These are phyloP conservation scores for Solanum infundibuliforme DNA, from an alignment of 257 asterid genomes.

Conservation along the genomic window DNA sequence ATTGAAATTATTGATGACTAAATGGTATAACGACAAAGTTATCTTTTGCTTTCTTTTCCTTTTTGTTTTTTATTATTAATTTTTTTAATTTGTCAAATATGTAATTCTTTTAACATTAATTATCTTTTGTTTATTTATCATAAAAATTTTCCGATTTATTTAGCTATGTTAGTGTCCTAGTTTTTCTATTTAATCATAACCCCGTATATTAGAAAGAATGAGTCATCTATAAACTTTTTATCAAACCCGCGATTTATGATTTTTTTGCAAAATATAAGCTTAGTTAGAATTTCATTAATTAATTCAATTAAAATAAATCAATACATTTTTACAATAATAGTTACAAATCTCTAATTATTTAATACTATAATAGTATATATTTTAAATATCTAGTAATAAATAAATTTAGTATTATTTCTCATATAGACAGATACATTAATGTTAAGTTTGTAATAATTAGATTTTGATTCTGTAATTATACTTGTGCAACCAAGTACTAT, in stretches of 20 bases:
- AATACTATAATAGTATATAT: not conserved
- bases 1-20: not conserved
- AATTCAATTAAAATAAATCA: not conserved
- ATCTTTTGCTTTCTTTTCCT: not conserved
- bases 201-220: not conserved
- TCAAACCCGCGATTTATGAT: not conserved
- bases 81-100: not conserved
- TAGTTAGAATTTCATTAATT: not conserved
- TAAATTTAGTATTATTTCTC: not conserved
- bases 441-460: not conserved
- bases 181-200: not conserved
- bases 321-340: not conserved
- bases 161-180: not conserved
- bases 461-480: not conserved
- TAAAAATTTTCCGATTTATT: fast-evolving
- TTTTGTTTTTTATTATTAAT: not conserved
- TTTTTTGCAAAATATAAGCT: not conserved
- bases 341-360: not conserved
- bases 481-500: not conserved
- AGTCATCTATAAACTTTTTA: not conserved
- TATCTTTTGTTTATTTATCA: not conserved
- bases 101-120: not conserved
- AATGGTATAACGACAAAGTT: not conserved
- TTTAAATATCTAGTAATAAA: not conserved
- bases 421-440: not conserved